These are phyloP conservation scores for Eimeria brunetti DNA, from an alignment of 169 alveolate genomes.

Conservation along the genomic window DNA sequence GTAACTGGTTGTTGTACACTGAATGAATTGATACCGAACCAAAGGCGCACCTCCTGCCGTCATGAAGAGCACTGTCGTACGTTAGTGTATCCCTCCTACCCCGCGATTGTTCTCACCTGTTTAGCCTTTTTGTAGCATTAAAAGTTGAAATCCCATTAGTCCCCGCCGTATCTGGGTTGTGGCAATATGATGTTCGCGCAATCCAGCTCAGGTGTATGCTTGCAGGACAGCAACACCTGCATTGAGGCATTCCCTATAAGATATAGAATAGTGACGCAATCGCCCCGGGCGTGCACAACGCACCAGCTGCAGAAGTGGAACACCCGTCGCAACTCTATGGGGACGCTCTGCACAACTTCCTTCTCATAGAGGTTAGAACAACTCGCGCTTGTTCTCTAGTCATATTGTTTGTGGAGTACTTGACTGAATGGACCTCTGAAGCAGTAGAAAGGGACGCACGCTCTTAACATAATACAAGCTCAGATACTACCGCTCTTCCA, in stretches of 20 bases:
- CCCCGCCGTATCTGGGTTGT: background rate
- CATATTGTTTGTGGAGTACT: background rate
- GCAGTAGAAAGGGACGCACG: slow-evolving; percentile 2
- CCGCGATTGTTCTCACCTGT: background rate
- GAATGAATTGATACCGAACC: background rate
- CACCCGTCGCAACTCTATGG: background rate
- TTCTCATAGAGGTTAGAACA: background rate
- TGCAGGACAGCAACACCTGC: background rate
- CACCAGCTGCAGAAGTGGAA: background rate
- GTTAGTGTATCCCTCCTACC: background rate
- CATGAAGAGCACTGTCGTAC: background rate
- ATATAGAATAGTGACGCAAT: background rate
- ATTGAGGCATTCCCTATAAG: background rate
- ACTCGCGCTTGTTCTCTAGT: background rate
- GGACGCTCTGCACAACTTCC: background rate
- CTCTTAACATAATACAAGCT: background rate
- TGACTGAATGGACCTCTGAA: background rate
- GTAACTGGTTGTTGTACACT: background rate
- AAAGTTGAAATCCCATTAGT: background rate
- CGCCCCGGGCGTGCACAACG: background rate
- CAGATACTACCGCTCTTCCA: background rate
- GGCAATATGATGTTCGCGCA: background rate
- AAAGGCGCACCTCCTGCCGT: background rate
- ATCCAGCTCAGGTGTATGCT: background rate
- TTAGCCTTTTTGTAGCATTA: background rate